Percentiles rank a stretch among this genome's conserved stretches.
Evolutionary conservation across 2,329 filamentous ascomycete genomes (phyloP).

Genomic region (Arthrinium phaeospermum): DNA sequence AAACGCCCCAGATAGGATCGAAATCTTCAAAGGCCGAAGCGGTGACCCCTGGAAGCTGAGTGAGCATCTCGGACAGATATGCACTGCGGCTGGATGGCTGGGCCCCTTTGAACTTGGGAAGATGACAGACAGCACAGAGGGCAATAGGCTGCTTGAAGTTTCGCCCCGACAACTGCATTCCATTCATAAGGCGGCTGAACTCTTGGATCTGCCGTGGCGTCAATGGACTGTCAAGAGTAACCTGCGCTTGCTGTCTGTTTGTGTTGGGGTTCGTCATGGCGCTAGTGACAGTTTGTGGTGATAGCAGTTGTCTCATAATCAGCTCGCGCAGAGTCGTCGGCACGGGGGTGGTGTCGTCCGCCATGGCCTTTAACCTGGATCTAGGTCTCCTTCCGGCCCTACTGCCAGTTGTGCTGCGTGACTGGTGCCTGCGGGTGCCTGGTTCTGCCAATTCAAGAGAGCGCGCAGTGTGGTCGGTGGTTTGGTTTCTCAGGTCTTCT

Average conservation of each 20-base stretch:
- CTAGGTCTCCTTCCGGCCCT: not conserved
- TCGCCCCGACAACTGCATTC: slow-evolving; percentile 20
- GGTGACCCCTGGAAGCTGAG: slow-evolving; percentile 21
- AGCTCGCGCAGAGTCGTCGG: slow-evolving; percentile 24
- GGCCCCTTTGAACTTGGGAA: slow-evolving; percentile 25
- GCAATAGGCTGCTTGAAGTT: slow-evolving; percentile 23
- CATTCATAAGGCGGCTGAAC: slow-evolving; percentile 23
- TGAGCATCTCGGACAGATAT: slow-evolving; percentile 24
- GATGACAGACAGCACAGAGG: slow-evolving; percentile 26
- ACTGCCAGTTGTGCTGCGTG: not conserved
- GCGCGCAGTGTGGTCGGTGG: not conserved
- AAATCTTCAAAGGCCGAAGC: slow-evolving; percentile 24
- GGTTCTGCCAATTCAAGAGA: not conserved
- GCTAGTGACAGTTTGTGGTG: slow-evolving; percentile 21
- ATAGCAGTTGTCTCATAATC: slow-evolving; percentile 23
- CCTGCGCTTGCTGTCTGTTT: not conserved
- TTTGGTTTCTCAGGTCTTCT: slow-evolving; percentile 15
- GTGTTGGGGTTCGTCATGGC: not conserved
- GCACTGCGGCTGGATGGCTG: slow-evolving; percentile 19
- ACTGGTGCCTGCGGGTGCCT: not conserved
- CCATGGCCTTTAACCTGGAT: slow-evolving; percentile 6
- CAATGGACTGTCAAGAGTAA: slow-evolving; percentile 24
- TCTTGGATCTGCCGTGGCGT: slow-evolving; percentile 23
- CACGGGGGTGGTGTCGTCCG: slow-evolving; percentile 14
- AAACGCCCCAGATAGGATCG: slow-evolving; percentile 20